Percentiles rank a stretch among this genome's conserved stretches.
These are phyloP conservation scores for Castanea crenata DNA, from an alignment of 306 rosid species.

Conservation along the genomic window DNA sequence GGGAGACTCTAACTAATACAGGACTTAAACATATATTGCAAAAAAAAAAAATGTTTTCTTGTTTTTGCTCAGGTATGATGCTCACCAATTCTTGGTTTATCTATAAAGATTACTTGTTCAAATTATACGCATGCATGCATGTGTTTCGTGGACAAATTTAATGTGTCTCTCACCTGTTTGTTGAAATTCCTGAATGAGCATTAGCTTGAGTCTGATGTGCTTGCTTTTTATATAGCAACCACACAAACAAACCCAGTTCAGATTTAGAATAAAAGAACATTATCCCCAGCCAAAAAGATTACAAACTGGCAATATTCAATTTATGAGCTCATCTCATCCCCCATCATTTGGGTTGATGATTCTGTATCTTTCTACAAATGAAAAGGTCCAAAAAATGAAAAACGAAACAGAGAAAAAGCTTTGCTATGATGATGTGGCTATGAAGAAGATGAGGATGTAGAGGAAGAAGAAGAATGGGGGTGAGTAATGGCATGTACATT, in stretches of 20 bases:
- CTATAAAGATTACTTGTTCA: neutral
- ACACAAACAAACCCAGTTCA: neutral
- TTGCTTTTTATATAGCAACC: neutral
- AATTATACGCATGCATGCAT: neutral
- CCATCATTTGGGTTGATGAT: slow-evolving; percentile 3
- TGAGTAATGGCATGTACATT: no score
- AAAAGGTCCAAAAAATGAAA: neutral
- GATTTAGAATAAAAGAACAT: neutral
- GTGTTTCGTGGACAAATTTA: neutral
- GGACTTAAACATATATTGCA: neutral
- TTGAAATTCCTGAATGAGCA: slow-evolving; percentile 25
- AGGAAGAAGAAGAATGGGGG: no score
- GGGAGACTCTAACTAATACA: no score
- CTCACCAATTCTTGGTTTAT: neutral
- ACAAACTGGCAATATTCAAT: neutral
- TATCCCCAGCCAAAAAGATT: slow-evolving; percentile 2
- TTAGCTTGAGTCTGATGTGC: neutral
- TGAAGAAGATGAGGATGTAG: slow-evolving; percentile 23
- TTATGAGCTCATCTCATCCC: slow-evolving; percentile 4
- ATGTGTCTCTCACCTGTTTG: slow-evolving; percentile 24
- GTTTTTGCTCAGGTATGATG: neutral
- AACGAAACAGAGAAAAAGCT: neutral
- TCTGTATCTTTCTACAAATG: slow-evolving; percentile 25
- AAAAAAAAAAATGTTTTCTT: neutral
- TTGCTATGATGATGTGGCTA: no score